Evolutionary conservation across 805 yeast genomes (phyloP).

Genomic region (Nakazawaea pomicola): DNA sequence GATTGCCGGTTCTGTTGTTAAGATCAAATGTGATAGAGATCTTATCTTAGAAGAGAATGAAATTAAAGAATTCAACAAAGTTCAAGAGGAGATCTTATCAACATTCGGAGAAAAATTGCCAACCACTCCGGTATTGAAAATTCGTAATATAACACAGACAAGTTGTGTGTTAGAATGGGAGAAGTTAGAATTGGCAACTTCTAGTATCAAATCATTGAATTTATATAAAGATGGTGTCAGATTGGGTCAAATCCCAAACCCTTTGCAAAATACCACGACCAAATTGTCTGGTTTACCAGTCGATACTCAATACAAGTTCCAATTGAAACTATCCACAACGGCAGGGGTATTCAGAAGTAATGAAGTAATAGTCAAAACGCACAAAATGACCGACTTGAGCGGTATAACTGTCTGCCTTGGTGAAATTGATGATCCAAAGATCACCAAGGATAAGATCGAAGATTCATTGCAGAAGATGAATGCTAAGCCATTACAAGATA

Average conservation of each 20-base stretch:
- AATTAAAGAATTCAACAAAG: constrained; percentile 46
- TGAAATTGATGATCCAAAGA: constrained; percentile 53
- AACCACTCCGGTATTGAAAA: constrained; percentile 57
- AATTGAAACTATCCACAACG: constrained; percentile 76
- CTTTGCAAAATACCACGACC: constrained; percentile 70
- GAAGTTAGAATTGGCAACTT: constrained; percentile 73
- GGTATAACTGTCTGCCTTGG: constrained; percentile 94
- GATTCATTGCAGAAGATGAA: constrained; percentile 65
- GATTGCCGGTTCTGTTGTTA: constrained; percentile 86
- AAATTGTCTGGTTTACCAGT: constrained; percentile 89
- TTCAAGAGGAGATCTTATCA: constrained; percentile 70
- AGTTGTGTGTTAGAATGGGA: constrained; percentile 96
- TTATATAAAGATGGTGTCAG: constrained; percentile 71
- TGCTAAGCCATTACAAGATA: constrained; percentile 70
- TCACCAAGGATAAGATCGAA: constrained; percentile 54
- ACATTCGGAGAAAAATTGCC: constrained; percentile 76
- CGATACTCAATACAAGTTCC: constrained; percentile 76
- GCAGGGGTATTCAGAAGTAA: constrained; percentile 83
- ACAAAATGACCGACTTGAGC: constrained; percentile 90
- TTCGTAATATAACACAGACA: constrained; percentile 85
- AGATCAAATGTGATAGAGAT: constrained; percentile 79
- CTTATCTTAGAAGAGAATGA: constrained; percentile 59
- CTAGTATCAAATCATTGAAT: constrained; percentile 69
- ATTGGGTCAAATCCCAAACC: constrained; percentile 80
- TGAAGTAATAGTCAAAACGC: constrained; percentile 67